Percentiles rank a stretch among this genome's conserved stretches.
Conservation (phyloP, 2,329 filamentous ascomycete genomes). For the Talaromyces albobiverticillius region DNA sequence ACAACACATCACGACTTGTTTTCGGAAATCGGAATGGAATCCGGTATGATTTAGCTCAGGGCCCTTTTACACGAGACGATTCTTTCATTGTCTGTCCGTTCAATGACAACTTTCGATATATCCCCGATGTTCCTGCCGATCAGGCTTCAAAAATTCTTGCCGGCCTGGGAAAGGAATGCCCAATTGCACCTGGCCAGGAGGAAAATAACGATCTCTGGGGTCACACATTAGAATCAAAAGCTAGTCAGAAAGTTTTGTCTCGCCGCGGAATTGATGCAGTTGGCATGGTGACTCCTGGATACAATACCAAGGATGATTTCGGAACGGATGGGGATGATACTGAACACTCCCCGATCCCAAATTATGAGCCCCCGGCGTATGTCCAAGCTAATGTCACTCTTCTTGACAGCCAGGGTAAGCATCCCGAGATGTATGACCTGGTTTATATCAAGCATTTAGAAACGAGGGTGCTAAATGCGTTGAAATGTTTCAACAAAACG, state of each 20-base stretch:
- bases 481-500: slow-evolving; percentile 27
- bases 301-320: slow-evolving; percentile 32
- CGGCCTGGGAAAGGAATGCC: background rate
- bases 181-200: background rate
- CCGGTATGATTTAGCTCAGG: slow-evolving; percentile 62
- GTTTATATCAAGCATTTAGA: slow-evolving; percentile 24
- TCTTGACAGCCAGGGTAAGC: slow-evolving; percentile 20
- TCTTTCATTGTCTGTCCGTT: slow-evolving; percentile 27
- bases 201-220: background rate
- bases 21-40: slow-evolving; percentile 61
- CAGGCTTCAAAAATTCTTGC: background rate
- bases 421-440: slow-evolving; percentile 22
- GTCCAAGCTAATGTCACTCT: slow-evolving; percentile 30
- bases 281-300: slow-evolving; percentile 27
- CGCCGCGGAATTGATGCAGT: slow-evolving; percentile 17
- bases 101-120: background rate
- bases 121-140: background rate
- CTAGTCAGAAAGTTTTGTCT: background rate
- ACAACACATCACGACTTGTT: slow-evolving; percentile 53
- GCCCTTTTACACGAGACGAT: slow-evolving; percentile 55
- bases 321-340: slow-evolving; percentile 34
- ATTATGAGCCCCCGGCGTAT: slow-evolving; percentile 24
- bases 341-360: slow-evolving; percentile 24
- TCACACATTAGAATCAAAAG: too few relatives aligned
- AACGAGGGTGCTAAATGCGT: slow-evolving; percentile 20